Evolutionary conservation across 805 yeast genomes (phyloP), one percentile per base, ranked within the genome.

Genomic region (Candida caryicola): DNA sequence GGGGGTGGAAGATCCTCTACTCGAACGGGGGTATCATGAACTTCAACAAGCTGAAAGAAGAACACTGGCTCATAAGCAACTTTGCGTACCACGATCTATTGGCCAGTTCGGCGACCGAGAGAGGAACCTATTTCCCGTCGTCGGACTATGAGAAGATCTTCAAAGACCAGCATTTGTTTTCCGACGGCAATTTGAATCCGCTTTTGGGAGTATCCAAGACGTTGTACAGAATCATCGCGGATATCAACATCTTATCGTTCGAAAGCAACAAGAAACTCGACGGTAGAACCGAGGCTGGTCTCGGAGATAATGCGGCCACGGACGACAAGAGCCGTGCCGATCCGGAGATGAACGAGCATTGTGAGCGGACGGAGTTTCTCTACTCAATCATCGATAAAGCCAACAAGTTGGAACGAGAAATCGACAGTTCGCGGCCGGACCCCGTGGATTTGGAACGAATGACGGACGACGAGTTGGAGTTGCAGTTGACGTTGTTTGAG

Each of bases 21-120:
- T 57, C 67, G 37, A 72, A 79, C 43, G 91, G 90, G 10, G 91
- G 91, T 0, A 59, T 82, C 17, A 71, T 79, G 16, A 64, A 64
- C 36, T 66, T 66, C 57, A 73, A 72, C 47, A 66, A 63, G 21
- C 72, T 74, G 51, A 76, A 76, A 45, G 81, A 78, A 46, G 77
- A 80, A 46, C 78, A 81, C 44, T 85, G 90, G 83, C 65, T 85
- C 36, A 76, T 83, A 15, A 77, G 87, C 6, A 85, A 81, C 58
- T 86, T 82, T 60, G 87, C 88, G 1, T 86, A 85, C 54, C 93
- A 85, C 56, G 95, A 85, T 54, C 73, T 86, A 23, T 66, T 83
- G 45, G 77, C 90, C 1, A 74, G 81, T 33, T 74, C 83, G 8
- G 69, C 76, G 1, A 66, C 73, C 37, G 76, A 78, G 28, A 62